A percentile compares a stretch with the other conserved stretches of the same genome.
Evolutionary conservation across 257 asterid species (phyloP).

Genomic region (Rehmannia glutinosa): DNA sequence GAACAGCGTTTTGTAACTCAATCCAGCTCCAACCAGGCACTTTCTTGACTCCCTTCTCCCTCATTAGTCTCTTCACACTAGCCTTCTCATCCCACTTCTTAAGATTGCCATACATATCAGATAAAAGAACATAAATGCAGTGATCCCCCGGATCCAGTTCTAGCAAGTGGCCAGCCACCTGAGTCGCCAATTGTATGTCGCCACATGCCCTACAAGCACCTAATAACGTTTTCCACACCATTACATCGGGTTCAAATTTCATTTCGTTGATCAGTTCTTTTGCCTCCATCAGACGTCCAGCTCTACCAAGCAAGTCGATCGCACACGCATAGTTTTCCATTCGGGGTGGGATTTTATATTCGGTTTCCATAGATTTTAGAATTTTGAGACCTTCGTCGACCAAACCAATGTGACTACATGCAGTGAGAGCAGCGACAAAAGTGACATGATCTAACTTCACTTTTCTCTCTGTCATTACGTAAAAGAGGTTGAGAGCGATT

Average conservation of each 20-base stretch:
- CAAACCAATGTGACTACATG: constrained; percentile 86
- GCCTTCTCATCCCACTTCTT: constrained; percentile 83
- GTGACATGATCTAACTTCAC: constrained; percentile 77
- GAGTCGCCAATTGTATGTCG: constrained; percentile 64
- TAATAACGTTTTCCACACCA: constrained; percentile 79
- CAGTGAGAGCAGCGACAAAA: constrained; percentile 79
- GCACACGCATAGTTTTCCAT: constrained; percentile 94
- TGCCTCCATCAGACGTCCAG: constrained; percentile 60
- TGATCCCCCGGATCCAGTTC: constrained; percentile 79
- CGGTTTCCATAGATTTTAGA: constrained; percentile 55
- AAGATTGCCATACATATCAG: constrained; percentile 73
- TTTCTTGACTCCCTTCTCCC: constrained; percentile 59
- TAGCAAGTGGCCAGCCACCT: constrained; percentile 52
- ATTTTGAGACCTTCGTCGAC: constrained; percentile 65
- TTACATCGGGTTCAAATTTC: constrained; percentile 68
- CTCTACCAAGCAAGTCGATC: constrained; percentile 81
- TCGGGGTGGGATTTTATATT: constrained; percentile 49
- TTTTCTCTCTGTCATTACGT: constrained; percentile 37
- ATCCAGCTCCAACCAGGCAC: constrained; percentile 97
- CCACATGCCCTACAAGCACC: constrained; percentile 82
- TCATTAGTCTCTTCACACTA: constrained; percentile 63
- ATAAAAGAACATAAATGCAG: constrained; percentile 70
- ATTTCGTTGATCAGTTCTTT: constrained; percentile 56
- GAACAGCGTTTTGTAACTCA: constrained; percentile 54
- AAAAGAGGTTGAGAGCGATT: constrained; percentile 61